Evolutionary conservation across 345 rosid genomes (phyloP), one percentile per base, ranked within the genome.

Genomic region (Crucihimalaya himalaica): DNA sequence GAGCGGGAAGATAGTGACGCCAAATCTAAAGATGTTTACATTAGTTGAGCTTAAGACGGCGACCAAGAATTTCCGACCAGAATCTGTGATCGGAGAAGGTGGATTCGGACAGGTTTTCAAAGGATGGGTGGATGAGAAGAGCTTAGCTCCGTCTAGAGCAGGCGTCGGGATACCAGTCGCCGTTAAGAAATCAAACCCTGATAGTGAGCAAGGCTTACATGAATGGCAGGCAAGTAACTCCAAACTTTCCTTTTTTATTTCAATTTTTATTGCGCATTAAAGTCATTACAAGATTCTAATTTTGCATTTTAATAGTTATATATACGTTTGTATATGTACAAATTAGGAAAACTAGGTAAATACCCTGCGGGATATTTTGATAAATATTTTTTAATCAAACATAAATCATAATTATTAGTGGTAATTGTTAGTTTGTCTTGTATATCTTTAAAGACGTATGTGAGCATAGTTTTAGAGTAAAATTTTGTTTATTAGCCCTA

Each of bases 61-160:
- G 5, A 93, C 98, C 0, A 86, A 83, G 74, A 93, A 93, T 66
- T 93, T 93, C 77, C 68, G 85, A 59, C 91, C 94, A 12, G 92
- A 83, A 29, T 81, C 91, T 5, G 32, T 89, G 60, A 72, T 93
- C 2, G 97, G 98, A 21, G 98, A 93, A 71, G 98, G 98, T 4
- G 97, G 98, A 3, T 93, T 93, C 15, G 98, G 98, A 28, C 81
- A 82, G 68, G 98, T 93, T 21, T 93, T 86, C 69, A 91, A 84
- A 63, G 98, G 98, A 5, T 91, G 97, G 97, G 79, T 91, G 1
- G 96, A 91, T 3, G 86, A 80, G 40, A 83, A 52, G 27, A 91
- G 86, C 0, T 82, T 59, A 18, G 87, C 83, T 11, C 96, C 98
- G 42, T 68, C 97, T 1, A 83, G 61, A 65, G 83, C 56, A 2